Conservation (phyloP, 108 stramenopile genomes). For the Nannochloropsis salina region DNA sequence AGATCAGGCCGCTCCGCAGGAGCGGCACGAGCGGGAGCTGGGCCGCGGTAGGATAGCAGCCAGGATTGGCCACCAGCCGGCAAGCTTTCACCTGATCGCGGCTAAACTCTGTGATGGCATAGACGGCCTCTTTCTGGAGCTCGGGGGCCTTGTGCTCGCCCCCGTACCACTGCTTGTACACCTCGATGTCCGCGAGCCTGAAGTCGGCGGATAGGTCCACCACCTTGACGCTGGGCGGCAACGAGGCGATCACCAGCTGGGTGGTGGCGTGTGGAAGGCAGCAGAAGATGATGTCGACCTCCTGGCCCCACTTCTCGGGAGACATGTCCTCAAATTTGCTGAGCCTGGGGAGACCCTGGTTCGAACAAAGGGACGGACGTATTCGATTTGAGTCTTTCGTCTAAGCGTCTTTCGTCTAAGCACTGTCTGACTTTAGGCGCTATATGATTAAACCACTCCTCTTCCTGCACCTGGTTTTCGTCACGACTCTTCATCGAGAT, state of each 20-base stretch:
- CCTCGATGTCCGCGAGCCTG: conserved; percentile 38
- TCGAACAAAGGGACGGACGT: not conserved
- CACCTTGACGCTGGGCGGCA: conserved; percentile 50
- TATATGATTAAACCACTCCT: too few species aligned
- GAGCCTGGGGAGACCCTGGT: conserved; percentile 41
- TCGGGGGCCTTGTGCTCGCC: conserved; percentile 52
- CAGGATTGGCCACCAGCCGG: conserved; percentile 56
- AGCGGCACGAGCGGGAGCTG: conserved; percentile 58
- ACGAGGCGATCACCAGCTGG: conserved; percentile 47
- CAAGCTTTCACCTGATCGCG: conserved; percentile 48
- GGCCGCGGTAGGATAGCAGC: conserved; percentile 60
- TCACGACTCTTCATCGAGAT: too few species aligned
- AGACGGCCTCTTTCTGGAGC: conserved; percentile 54
- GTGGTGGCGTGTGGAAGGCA: conserved; percentile 57
- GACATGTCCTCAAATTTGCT: conserved; percentile 46
- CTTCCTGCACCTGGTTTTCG: too few species aligned
- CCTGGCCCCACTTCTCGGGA: conserved; percentile 41
- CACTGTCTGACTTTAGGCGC: not conserved
- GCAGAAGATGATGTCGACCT: conserved; percentile 53
- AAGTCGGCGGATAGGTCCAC: conserved; percentile 56
- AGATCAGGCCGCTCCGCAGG: conserved; percentile 42
- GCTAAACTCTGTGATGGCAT: conserved; percentile 55
- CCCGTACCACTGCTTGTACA: conserved; percentile 54
- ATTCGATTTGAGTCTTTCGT: not conserved
- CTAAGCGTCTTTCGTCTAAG: not conserved